Conservation (phyloP, 2,329 filamentous ascomycete species). For the Sarocladium oryzae region DNA sequence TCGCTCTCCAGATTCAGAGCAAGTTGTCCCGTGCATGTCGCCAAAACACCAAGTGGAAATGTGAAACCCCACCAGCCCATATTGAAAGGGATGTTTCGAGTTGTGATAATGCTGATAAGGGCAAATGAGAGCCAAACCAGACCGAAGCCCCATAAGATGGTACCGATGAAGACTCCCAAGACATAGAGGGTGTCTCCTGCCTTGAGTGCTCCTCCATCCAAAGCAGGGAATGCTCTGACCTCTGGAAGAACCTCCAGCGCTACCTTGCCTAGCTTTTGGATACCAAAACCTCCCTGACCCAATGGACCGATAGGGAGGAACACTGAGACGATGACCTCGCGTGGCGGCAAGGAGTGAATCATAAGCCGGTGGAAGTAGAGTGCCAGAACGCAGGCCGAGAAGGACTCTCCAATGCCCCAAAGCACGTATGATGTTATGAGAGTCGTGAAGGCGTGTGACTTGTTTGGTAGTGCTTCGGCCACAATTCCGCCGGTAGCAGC, state of each 20-base stretch:
- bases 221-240: constrained; percentile 35
- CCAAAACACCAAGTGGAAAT: constrained; percentile 39
- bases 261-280: constrained; percentile 44
- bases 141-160: constrained; percentile 39
- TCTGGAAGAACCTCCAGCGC: constrained; percentile 34
- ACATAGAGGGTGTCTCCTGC: constrained; percentile 47
- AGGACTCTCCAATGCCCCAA: constrained; percentile 55
- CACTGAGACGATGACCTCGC: constrained; percentile 61
- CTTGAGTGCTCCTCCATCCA: constrained; percentile 28
- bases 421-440: constrained; percentile 60
- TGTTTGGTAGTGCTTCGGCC: constrained; percentile 50
- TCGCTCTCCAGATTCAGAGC: constrained; percentile 34
- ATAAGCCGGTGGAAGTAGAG: constrained; percentile 66
- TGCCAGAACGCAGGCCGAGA: constrained; percentile 56
- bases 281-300: constrained; percentile 58
- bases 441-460: constrained; percentile 50
- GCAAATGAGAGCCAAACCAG: constrained; percentile 38
- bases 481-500: constrained; percentile 59
- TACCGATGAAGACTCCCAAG: constrained; percentile 41
- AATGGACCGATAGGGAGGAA: constrained; percentile 62
- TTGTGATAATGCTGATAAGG: constrained; percentile 33
- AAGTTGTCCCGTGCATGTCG: constrained; percentile 32
- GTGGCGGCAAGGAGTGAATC: constrained; percentile 58
- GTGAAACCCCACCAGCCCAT: constrained; percentile 44
- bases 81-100: constrained; percentile 36